Evolutionary conservation across 2,329 filamentous ascomycete species (phyloP), one percentile per base, ranked within the genome.

Genomic region (Paraphoma sp.): DNA sequence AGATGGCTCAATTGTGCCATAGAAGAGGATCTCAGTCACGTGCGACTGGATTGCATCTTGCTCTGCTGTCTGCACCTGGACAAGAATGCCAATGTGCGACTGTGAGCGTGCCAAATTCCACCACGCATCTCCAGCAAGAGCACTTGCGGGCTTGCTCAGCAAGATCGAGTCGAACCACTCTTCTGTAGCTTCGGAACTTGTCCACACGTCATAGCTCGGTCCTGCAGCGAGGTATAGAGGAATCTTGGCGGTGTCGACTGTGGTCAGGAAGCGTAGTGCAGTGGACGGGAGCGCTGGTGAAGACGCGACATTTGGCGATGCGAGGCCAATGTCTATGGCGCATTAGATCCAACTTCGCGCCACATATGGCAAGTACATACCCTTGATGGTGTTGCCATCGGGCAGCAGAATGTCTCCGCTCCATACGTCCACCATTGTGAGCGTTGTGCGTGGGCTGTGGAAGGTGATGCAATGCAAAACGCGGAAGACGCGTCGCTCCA

Each of bases 11-110:
- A 74, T 67, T 3, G 74, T 74, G 6, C 77, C 79, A 53, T 81
- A 82, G 57, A 83, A 78, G 4, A 83, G 68, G 0, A 83, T 62
- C 47, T 83, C 80, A 0, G 80, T 82, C 2, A 77, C 59, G 16
- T 60, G 60, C 0, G 71, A 67, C 6, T 55, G 56, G 0, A 48
- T 48, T 3, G 12, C 29, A 0, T 29, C 45, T 4, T 51, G 29
- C 10, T 29, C 42, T 14, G 47, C 33, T 8, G 48, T 48, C 4
- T 67, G 51, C 0, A 78, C 72, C 46, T 74, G 67, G 2, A 69
- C 74, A 5, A 81, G 61, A 10, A 81, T 67, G 1, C 79, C 79
- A 36, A 79, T 56, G 6, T 75, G 73, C 2, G 78, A 79, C 45
- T 81, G 77, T 2, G 71, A 64, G 10, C 65, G 64, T 10, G 70